A percentile compares a stretch with the other conserved stretches of the same genome.
Conservation (phyloP, 768 basidiomycete genomes). For the Bullera alba region DNA sequence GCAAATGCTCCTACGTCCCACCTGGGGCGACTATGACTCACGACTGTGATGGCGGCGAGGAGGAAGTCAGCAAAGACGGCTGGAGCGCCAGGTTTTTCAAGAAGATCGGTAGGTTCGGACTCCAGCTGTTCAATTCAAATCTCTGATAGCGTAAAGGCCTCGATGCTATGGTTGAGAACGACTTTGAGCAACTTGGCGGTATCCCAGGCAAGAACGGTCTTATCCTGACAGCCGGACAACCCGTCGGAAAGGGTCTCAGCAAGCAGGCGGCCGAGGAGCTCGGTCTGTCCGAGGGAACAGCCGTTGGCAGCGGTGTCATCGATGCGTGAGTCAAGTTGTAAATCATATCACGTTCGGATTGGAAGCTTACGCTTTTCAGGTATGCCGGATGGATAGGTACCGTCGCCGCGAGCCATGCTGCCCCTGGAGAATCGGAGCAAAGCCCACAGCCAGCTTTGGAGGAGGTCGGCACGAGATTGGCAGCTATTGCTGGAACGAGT, state of each 20-base stretch:
- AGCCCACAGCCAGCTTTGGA: conserved; percentile 57
- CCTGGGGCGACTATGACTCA: conserved; percentile 47
- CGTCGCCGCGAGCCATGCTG: conserved; percentile 62
- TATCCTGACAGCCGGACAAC: conserved; percentile 70
- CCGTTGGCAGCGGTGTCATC: conserved; percentile 89
- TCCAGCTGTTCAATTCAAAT: neutral
- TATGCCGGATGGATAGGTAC: conserved; percentile 97
- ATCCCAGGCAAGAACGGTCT: conserved; percentile 53
- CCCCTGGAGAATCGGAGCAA: conserved; percentile 47
- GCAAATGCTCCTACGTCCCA: conserved; percentile 91
- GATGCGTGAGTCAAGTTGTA: conserved; percentile 62
- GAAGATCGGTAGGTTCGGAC: conserved; percentile 60
- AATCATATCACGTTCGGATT: no score
- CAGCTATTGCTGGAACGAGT: conserved; percentile 90
- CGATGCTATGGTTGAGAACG: conserved; percentile 50
- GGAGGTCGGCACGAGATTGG: conserved; percentile 73
- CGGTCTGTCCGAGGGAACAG: conserved; percentile 74
- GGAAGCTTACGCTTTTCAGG: conserved; percentile 38
- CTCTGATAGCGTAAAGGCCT: conserved; percentile 20
- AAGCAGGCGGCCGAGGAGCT: conserved; percentile 73
- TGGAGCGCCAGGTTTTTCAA: conserved; percentile 87
- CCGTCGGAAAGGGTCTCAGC: conserved; percentile 76
- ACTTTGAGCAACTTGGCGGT: conserved; percentile 70
- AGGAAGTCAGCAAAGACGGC: conserved; percentile 53
- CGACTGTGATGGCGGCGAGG: conserved; percentile 36